phyloP scores from a whole-genome alignment of 1,284 basidiomycete genomes.

The Cutaneotrichosporon cutaneum region DNA sequence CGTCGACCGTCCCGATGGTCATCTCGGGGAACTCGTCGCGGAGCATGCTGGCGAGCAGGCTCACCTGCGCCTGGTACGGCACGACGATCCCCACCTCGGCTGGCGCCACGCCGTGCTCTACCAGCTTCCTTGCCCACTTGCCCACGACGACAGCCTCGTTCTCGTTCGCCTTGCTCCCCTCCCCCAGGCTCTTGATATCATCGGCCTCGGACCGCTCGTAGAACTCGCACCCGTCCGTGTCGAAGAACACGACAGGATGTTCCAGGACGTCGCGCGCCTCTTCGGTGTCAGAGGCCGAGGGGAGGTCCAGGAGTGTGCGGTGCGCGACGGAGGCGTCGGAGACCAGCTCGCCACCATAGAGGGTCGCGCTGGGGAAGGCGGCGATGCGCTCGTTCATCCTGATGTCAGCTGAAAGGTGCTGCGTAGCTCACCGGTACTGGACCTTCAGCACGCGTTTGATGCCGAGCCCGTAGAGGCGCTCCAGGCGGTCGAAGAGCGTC shows the following conservation, averaged over 20 bases:
- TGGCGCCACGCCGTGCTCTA: slow-evolving; percentile 68
- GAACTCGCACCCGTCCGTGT: slow-evolving; percentile 89
- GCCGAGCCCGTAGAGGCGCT: slow-evolving; percentile 75
- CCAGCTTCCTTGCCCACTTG: slow-evolving; percentile 75
- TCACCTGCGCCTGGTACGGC: slow-evolving; percentile 92
- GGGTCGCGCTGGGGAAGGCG: slow-evolving; percentile 75
- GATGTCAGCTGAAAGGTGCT: not conserved
- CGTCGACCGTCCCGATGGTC: slow-evolving; percentile 88
- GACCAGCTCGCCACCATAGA: slow-evolving; percentile 73
- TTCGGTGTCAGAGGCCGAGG: slow-evolving; percentile 59
- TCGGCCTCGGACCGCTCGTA: slow-evolving; percentile 64
- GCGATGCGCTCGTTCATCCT: slow-evolving; percentile 89
- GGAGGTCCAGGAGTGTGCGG: slow-evolving; percentile 71
- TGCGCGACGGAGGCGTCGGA: slow-evolving; percentile 70
- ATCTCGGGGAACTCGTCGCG: slow-evolving; percentile 69
- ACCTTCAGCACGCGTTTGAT: slow-evolving; percentile 84
- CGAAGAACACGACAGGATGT: slow-evolving; percentile 85
- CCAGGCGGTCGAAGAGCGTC: slow-evolving; percentile 87
- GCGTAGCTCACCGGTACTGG: slow-evolving; percentile 69
- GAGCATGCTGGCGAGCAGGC: slow-evolving; percentile 69
- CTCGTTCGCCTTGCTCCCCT: slow-evolving; percentile 86
- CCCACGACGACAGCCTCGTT: slow-evolving; percentile 86
- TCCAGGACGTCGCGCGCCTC: slow-evolving; percentile 67
- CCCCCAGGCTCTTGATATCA: slow-evolving; percentile 57
- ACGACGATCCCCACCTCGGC: slow-evolving; percentile 85